These are phyloP conservation scores for Sporothrix luriei DNA, from an alignment of 2,329 filamentous ascomycete genomes.

Conservation along the genomic window DNA sequence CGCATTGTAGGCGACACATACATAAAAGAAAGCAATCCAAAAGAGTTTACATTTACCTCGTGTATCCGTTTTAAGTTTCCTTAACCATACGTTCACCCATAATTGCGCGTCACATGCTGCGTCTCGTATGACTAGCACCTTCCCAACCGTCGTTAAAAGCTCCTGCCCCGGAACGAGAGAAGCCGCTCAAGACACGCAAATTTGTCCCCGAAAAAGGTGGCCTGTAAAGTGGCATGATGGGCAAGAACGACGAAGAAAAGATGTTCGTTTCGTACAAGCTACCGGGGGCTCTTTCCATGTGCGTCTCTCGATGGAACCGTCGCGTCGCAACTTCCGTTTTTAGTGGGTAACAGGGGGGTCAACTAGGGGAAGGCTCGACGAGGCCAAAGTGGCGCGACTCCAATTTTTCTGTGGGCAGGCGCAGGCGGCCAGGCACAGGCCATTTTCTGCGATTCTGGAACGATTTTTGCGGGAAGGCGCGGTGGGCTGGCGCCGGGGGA, in stretches of 20 bases:
- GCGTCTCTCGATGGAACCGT: neutral
- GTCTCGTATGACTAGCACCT: neutral
- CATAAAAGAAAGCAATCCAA: neutral
- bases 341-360: neutral
- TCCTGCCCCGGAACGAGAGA: neutral
- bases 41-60: neutral
- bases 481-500: neutral
- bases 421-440: conserved; percentile 19
- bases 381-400: conserved; percentile 20
- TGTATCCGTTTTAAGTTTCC: neutral
- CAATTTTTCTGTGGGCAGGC: neutral
- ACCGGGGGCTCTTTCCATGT: neutral
- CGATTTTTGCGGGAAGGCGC: conserved; percentile 27
- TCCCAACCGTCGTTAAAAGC: neutral
- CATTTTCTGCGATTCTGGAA: conserved; percentile 33
- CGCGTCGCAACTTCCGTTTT: neutral
- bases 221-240: conserved; percentile 27
- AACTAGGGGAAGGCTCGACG: conserved; percentile 9
- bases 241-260: neutral
- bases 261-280: neutral
- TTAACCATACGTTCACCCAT: no score
- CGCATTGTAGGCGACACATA: neutral
- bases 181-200: neutral
- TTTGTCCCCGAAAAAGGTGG: conserved; percentile 7
- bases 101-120: neutral